These are phyloP conservation scores for Neurospora sp. DNA, from an alignment of 495 filamentous ascomycete species.

Conservation along the genomic window DNA sequence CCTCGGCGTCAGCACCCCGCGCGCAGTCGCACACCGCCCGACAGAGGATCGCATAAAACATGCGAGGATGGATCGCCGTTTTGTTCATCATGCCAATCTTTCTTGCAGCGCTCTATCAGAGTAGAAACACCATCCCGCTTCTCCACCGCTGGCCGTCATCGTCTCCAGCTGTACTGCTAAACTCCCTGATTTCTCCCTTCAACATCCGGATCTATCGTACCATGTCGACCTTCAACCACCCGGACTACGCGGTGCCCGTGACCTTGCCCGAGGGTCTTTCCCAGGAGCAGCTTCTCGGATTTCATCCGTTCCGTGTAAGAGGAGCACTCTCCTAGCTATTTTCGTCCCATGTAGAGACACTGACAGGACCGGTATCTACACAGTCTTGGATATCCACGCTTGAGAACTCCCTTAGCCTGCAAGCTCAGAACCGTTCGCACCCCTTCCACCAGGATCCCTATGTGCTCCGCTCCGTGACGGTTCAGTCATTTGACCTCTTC, in stretches of 20 bases:
- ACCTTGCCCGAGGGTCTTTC: slow-evolving; percentile 49
- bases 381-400: slow-evolving; percentile 62
- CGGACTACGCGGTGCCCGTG: slow-evolving; percentile 36
- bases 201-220: neutral
- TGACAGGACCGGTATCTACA: neutral
- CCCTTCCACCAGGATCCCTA: slow-evolving; percentile 66
- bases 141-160: neutral
- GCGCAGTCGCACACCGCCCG: neutral
- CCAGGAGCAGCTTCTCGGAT: slow-evolving; percentile 53
- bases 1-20: neutral
- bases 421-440: slow-evolving; percentile 46
- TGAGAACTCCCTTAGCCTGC: slow-evolving; percentile 51
- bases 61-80: neutral
- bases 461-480: slow-evolving; percentile 52
- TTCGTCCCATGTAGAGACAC: neutral
- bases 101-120: neutral
- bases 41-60: neutral
- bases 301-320: slow-evolving; percentile 55
- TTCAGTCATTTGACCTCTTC: slow-evolving; percentile 71
- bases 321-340: neutral
- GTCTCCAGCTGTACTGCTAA: neutral
- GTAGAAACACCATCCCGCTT: neutral
- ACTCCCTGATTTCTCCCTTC: neutral
- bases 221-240: slow-evolving; percentile 43
- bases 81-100: slow-evolving; percentile 1